phyloP scores from a whole-genome alignment of 805 yeast species.

The Komagataella mondaviorum region DNA sequence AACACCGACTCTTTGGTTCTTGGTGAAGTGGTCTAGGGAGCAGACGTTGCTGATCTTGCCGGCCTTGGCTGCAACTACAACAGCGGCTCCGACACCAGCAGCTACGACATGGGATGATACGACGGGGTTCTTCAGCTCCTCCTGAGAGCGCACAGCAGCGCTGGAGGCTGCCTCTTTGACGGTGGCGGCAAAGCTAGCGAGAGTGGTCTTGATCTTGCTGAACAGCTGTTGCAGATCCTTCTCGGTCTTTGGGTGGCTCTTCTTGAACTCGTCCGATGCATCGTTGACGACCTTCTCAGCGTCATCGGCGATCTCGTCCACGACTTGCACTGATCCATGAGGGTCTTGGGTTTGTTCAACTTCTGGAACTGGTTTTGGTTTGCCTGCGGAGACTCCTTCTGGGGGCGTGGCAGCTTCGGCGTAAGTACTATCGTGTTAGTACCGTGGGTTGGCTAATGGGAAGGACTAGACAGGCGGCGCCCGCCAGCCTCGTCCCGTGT shows the following conservation, averaged over 20 bases:
- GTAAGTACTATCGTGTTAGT: neutral
- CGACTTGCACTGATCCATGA: slow-evolving; percentile 2
- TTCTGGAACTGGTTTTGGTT: neutral
- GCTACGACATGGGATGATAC: slow-evolving; percentile 32
- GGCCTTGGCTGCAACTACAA: slow-evolving; percentile 31
- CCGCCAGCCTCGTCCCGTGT: neutral
- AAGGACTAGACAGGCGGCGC: neutral
- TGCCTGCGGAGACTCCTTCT: neutral
- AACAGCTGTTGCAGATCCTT: slow-evolving; percentile 8
- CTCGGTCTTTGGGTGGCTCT: slow-evolving; percentile 10
- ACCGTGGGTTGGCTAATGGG: neutral
- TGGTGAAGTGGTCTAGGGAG: slow-evolving; percentile 1
- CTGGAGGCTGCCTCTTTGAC: slow-evolving; percentile 6
- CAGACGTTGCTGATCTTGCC: slow-evolving; percentile 28
- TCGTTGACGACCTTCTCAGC: slow-evolving; percentile 17
- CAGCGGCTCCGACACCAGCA: slow-evolving; percentile 28
- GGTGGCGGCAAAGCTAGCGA: slow-evolving; percentile 5
- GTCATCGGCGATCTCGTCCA: slow-evolving; percentile 14
- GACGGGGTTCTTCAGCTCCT: slow-evolving; percentile 49
- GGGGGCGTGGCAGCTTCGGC: neutral
- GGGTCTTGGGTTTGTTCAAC: neutral
- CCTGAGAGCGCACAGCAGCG: slow-evolving; percentile 6
- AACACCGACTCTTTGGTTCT: slow-evolving; percentile 3
- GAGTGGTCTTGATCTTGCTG: slow-evolving; percentile 8
- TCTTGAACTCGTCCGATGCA: slow-evolving; percentile 16